These are phyloP conservation scores for Caryopteris hybrid DNA, from an alignment of 305 asterid species.

Conservation along the genomic window DNA sequence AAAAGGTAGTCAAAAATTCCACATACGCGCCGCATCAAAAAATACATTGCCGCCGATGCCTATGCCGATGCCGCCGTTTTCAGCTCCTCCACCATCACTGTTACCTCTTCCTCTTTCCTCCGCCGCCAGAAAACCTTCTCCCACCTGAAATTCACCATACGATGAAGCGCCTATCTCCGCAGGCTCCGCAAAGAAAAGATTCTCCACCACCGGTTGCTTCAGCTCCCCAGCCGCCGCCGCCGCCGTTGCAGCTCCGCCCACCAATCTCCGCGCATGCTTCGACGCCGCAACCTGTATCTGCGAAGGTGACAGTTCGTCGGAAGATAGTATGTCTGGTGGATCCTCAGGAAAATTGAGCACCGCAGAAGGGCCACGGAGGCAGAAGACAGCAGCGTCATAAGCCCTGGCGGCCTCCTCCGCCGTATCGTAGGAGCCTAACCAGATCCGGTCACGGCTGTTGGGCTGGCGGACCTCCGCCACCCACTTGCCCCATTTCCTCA, in stretches of 20 bases:
- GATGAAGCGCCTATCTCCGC: slow-evolving; percentile 9
- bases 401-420: slow-evolving; percentile 64
- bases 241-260: slow-evolving; percentile 3
- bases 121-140: slow-evolving; percentile 14
- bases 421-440: slow-evolving; percentile 56
- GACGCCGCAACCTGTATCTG: slow-evolving; percentile 54
- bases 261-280: slow-evolving; percentile 38
- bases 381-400: slow-evolving; percentile 52
- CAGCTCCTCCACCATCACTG: too few species aligned
- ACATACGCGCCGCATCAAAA: slow-evolving; percentile 24
- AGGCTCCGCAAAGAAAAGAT: slow-evolving; percentile 14
- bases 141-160: not conserved
- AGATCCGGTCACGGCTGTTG: slow-evolving; percentile 52
- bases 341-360: slow-evolving; percentile 44
- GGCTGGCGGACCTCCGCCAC: slow-evolving; percentile 68
- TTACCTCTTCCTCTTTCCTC: slow-evolving; percentile 11
- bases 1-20: slow-evolving; percentile 21
- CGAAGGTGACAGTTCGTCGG: slow-evolving; percentile 37
- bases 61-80: too few species aligned
- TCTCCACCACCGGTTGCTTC: slow-evolving; percentile 22
- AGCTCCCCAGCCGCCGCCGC: slow-evolving; percentile 14
- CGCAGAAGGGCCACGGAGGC: slow-evolving; percentile 47
- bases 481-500: slow-evolving; percentile 69
- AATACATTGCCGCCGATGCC: slow-evolving; percentile 9
- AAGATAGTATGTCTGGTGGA: slow-evolving; percentile 29